Evolutionary conservation across 2,329 filamentous ascomycete species (phyloP).

Genomic region (Lachnellula occidentalis): DNA sequence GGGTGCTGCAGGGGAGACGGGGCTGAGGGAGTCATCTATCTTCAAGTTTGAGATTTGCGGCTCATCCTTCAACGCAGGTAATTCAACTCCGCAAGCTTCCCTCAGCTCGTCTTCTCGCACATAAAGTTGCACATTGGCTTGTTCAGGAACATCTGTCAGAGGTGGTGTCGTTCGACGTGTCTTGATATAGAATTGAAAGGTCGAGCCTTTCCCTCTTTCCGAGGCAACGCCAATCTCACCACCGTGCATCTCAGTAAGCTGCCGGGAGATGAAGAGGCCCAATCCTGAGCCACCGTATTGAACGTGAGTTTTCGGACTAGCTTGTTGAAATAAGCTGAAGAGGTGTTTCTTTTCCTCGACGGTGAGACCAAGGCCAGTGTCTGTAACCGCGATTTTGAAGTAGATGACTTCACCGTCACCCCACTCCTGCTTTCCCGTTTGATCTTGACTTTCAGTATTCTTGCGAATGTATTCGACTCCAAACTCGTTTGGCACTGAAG

Average conservation of each 20-base stretch:
- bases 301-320: conserved; percentile 68
- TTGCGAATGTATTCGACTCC: conserved; percentile 13
- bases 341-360: conserved; percentile 65
- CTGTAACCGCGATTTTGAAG: conserved; percentile 68
- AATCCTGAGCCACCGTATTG: conserved; percentile 74
- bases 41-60: conserved; percentile 1
- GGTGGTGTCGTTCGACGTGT: conserved; percentile 19
- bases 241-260: conserved; percentile 71
- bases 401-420: conserved; percentile 47
- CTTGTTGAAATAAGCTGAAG: conserved; percentile 76
- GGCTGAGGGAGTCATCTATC: background rate
- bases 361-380: conserved; percentile 68
- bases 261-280: conserved; percentile 71
- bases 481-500: background rate
- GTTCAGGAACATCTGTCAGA: conserved; percentile 25
- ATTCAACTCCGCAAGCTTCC: conserved; percentile 12
- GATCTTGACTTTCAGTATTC: conserved; percentile 4
- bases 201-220: conserved; percentile 60
- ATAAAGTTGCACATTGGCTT: conserved; percentile 14
- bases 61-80: conserved; percentile 3
- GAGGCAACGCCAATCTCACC: conserved; percentile 71
- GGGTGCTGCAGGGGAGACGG: background rate
- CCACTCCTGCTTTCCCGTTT: conserved; percentile 13
- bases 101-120: conserved; percentile 13
- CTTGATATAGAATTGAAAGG: conserved; percentile 69